Base-by-base conservation (phyloP, 441 rosid species). In the Arabidopsis lyrata region DNA sequence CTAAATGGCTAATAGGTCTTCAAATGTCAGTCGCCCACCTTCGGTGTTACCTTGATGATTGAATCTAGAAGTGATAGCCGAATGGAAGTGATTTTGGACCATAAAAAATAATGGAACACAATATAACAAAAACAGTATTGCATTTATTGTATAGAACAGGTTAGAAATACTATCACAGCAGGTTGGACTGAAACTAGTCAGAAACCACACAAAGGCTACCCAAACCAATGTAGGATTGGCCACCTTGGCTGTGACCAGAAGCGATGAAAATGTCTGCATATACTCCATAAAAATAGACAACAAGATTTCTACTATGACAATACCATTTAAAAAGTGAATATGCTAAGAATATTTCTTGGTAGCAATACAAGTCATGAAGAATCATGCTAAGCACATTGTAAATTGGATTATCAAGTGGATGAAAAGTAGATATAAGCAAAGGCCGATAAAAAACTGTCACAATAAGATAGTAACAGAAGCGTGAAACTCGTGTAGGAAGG, bases 241-340 rank as follows among this genome's bases (percentile, higher is more conserved):
- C 65, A 63, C 44, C 36, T 54, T 45, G 15, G n/a, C n/a, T 45
- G 79, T 45, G 59, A 54, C 5, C 63, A 53, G 58, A 61, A 34
- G 50, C 41, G 39, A 62, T 35, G 59, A 35, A 60, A 63, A 55
- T 45, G 36, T 75, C 79, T 54, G 70, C 65, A 75, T 48, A 76
- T 49, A 58, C 50, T 50, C 42, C 50, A 64, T 34, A 16, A 57
- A 48, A 12, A 41, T 8, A 64, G 60, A 63, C 22, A 69, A 55
- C 22, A 76, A 15, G 45, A 35, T 0, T 63, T 38, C 29, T 55
- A 69, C 32, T 36, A 63, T 5, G 13, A 63, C 55, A 54, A 62
- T 62, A 61, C n/a, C 16, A 68, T 45, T 47, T 76, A 48, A 63
- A 63, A 31, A 62, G n/a, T 27, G 8, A 31, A 63, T 47, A 13